Evolutionary conservation across 352 stramenopile species (phyloP), one percentile per base, ranked within the genome.

Genomic region (Sclerospora graminicola): DNA sequence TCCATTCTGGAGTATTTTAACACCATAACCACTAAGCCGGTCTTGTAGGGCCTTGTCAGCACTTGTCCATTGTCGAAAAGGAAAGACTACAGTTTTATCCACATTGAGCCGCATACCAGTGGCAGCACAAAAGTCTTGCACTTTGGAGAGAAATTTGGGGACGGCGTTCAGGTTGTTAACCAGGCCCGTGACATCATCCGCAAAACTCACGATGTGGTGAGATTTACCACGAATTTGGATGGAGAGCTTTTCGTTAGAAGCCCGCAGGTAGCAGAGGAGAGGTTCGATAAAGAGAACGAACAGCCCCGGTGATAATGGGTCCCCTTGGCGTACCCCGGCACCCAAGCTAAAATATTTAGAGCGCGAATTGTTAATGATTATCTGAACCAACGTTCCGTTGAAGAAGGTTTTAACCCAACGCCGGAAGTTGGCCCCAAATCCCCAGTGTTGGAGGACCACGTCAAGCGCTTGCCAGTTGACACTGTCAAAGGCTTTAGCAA

Each of bases 401-500:
- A 26, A 26, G 6, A 26, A 26, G 3, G n/a, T 26, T 6, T 26
- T 3, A 34, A 23, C 15, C 15, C 31, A 37, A 5, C 14, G 39
- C 13, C 29, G 2, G 39, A 34, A 48, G 11, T 48, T 24, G 10
- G 0, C 10, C 6, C 41, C 9, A 24, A 33, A 40, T n/a, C 19
- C 29, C 30, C 41, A 40, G 19, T 33, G 30, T 23, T 40, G 18
- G 15, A 41, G 29, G 15, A 23, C 14, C 1, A 41, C 0, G 15
- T 48, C 41, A 8, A 41, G 24, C 5, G 9, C 31, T 15, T 48
- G 30, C 41, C 41, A 41, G 20, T 48, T 48, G n/a, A 40, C 30
- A 41, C 30, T 40, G n/a, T 41, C 41, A 30, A 48, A 33, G n/a
- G 30, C 41, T 27, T 48, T 48, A 2, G 29, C 41, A 23, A 41